These are phyloP conservation scores for Ganoderma lingzhi DNA, from an alignment of 1,284 basidiomycete genomes.

Conservation along the genomic window DNA sequence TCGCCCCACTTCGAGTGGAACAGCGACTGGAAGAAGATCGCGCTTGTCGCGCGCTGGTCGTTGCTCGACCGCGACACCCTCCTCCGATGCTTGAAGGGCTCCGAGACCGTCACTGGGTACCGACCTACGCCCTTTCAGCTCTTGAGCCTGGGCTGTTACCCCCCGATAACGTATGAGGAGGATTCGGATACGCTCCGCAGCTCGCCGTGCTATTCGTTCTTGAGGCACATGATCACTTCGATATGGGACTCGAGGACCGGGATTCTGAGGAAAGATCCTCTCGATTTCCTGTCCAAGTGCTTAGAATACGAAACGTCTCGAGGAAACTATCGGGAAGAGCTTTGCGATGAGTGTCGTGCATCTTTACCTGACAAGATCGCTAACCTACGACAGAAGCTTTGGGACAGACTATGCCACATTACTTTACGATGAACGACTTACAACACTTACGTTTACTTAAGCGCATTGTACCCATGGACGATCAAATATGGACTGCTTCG, in stretches of 20 bases:
- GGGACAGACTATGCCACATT: conserved; percentile 1
- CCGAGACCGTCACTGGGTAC: not conserved
- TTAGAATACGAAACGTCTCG: not conserved
- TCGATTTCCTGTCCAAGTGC: not conserved
- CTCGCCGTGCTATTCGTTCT: not conserved
- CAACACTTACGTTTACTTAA: not conserved
- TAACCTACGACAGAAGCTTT: not conserved
- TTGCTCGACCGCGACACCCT: not conserved
- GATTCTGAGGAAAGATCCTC: not conserved
- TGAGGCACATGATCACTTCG: not conserved
- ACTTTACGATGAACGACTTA: not conserved
- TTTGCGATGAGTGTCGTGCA: not conserved
- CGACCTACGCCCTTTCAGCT: not conserved
- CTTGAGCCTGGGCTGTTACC: not conserved
- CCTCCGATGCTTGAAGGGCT: not conserved
- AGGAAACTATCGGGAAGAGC: not conserved
- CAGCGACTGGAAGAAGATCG: conserved; percentile 4
- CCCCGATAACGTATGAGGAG: not conserved
- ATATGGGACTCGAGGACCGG: not conserved
- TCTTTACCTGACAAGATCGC: not conserved
- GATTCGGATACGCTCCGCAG: not conserved
- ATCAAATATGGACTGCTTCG: not conserved
- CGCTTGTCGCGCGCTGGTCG: not conserved
- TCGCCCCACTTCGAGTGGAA: conserved; percentile 1
- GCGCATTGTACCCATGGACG: not conserved